Percentiles rank a stretch among this genome's conserved stretches.
Conservation (phyloP, 805 yeast genomes). For the Saccharomycopsis sp. region DNA sequence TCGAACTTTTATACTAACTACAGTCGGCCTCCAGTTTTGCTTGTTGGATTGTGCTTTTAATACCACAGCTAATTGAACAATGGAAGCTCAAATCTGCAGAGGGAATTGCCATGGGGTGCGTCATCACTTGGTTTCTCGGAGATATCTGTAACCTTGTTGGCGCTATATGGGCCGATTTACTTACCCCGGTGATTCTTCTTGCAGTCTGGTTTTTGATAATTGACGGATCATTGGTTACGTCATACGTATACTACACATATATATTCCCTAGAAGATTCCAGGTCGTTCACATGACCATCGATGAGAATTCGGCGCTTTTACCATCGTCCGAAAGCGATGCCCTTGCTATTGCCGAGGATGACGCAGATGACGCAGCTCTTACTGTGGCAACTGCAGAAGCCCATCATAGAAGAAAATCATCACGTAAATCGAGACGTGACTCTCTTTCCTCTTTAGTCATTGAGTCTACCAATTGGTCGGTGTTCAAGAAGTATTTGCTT, state of each 20-base stretch:
- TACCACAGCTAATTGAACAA: conserved; percentile 77
- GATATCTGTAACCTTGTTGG: conserved; percentile 65
- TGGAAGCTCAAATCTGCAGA: conserved; percentile 69
- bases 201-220: conserved; percentile 76
- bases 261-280: conserved; percentile 36
- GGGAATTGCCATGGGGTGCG: conserved; percentile 65
- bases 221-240: conserved; percentile 50
- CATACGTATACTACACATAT: conserved; percentile 51
- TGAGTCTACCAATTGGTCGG: conserved; percentile 41
- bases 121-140: conserved; percentile 65
- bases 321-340: neutral
- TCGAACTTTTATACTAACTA: neutral
- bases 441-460: conserved; percentile 46
- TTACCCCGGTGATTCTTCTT: conserved; percentile 62
- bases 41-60: conserved; percentile 69
- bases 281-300: conserved; percentile 12
- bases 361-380: conserved; percentile 18
- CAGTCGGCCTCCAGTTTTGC: conserved; percentile 41
- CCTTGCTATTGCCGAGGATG: neutral
- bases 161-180: conserved; percentile 58
- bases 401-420: conserved; percentile 6
- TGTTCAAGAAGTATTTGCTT: conserved; percentile 44
- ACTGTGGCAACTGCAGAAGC: conserved; percentile 10
- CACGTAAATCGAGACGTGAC: conserved; percentile 33
- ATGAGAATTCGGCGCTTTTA: conserved; percentile 13